A percentile compares a stretch with the other conserved stretches of the same genome.
These are phyloP conservation scores for Phytopythium litorale DNA, from an alignment of 352 stramenopile genomes.

Conservation along the genomic window DNA sequence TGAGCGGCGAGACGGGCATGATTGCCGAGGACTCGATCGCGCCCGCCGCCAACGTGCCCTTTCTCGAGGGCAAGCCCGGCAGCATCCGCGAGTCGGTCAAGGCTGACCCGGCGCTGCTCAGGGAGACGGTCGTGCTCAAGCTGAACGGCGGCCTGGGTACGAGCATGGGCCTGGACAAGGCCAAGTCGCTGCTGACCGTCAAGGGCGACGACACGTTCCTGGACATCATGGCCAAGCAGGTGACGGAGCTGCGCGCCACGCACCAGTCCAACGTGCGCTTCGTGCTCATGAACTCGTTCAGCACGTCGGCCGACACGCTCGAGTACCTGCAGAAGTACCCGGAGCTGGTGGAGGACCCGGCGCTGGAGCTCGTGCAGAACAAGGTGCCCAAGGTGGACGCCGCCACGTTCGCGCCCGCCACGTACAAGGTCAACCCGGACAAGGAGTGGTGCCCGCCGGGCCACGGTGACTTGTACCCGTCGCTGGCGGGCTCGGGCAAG, in stretches of 20 bases:
- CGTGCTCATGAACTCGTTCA: constrained; percentile 90
- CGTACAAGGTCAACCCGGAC: constrained; percentile 47
- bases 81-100: constrained; percentile 75
- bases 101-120: constrained; percentile 64
- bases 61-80: constrained; percentile 72
- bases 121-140: constrained; percentile 88
- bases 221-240: constrained; percentile 87
- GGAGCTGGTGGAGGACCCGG: constrained; percentile 91
- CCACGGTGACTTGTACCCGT: constrained; percentile 85
- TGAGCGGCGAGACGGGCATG: constrained; percentile 94
- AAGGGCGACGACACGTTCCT: constrained; percentile 94
- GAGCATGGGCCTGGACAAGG: constrained; percentile 94
- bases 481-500: constrained; percentile 80
- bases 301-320: constrained; percentile 79
- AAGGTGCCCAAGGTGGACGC: constrained; percentile 97
- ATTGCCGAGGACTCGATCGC: constrained; percentile 95
- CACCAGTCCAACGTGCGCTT: constrained; percentile 92
- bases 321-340: constrained; percentile 89
- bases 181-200: constrained; percentile 92
- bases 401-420: constrained; percentile 70
- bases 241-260: constrained; percentile 93
- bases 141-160: constrained; percentile 85
- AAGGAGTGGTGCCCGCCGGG: constrained; percentile 88
- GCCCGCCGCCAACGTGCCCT: constrained; percentile 72
- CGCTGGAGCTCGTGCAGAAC: constrained; percentile 98